phyloP scores from a whole-genome alignment of 352 stramenopile species.

The Globisporangium mamillatum region DNA sequence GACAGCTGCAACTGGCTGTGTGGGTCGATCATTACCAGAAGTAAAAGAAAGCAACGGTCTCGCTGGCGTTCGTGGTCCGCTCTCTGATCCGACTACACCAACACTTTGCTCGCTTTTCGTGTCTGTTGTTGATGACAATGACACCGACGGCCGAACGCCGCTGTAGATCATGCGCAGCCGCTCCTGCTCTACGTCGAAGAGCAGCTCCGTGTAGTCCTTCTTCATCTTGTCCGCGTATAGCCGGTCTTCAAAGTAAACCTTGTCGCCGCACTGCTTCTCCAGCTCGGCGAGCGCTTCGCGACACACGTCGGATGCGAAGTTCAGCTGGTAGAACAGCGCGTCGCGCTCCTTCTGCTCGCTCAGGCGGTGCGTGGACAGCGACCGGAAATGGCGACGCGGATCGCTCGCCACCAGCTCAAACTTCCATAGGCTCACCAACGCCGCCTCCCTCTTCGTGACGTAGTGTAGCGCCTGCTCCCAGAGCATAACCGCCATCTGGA shows the following conservation, averaged over 20 bases:
- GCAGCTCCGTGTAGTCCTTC: slow-evolving; percentile 71
- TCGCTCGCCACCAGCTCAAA: slow-evolving; percentile 69
- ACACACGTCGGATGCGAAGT: slow-evolving; percentile 44
- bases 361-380: slow-evolving; percentile 60
- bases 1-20: no score
- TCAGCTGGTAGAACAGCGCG: slow-evolving; percentile 50
- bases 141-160: slow-evolving; percentile 18
- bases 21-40: no score
- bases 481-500: slow-evolving; percentile 53
- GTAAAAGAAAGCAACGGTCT: neutral
- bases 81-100: neutral
- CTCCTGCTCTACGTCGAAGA: slow-evolving; percentile 73
- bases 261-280: slow-evolving; percentile 38
- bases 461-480: slow-evolving; percentile 53
- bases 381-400: slow-evolving; percentile 63
- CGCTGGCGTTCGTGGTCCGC: neutral
- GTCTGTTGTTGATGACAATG: neutral
- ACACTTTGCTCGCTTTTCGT: slow-evolving; percentile 13
- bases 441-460: slow-evolving; percentile 40
- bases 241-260: slow-evolving; percentile 36
- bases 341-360: slow-evolving; percentile 69
- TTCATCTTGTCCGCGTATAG: slow-evolving; percentile 68
- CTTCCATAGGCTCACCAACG: slow-evolving; percentile 36
- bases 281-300: slow-evolving; percentile 48
- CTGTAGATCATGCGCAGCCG: slow-evolving; percentile 61